A percentile compares a stretch with the other conserved stretches of the same genome.
Conservation (phyloP, 2,329 filamentous ascomycete genomes). For the Rhynchosporium secalis region DNA sequence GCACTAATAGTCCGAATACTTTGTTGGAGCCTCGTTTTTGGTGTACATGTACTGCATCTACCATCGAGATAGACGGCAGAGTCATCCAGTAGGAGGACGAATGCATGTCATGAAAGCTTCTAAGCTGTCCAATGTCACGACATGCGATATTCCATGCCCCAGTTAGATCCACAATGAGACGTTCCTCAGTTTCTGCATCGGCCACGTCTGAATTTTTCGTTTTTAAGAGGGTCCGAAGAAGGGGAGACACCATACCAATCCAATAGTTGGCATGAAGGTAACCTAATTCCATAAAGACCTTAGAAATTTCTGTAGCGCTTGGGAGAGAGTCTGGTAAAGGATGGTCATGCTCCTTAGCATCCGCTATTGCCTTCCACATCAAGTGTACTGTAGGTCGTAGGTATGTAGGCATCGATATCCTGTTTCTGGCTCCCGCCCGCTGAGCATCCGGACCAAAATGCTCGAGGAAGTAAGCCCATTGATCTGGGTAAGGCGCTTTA, state of each 20-base stretch:
- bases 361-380: constrained; percentile 30
- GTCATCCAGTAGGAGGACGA: constrained; percentile 34
- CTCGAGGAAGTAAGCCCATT: constrained; percentile 39
- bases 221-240: constrained; percentile 31
- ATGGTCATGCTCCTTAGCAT: constrained; percentile 29
- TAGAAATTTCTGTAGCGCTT: constrained; percentile 34
- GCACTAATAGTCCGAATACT: constrained; percentile 30
- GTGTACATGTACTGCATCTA: constrained; percentile 20
- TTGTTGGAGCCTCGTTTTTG: constrained; percentile 21
- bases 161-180: constrained; percentile 34
- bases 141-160: constrained; percentile 39
- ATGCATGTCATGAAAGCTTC: constrained; percentile 17
- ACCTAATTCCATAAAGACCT: constrained; percentile 31
- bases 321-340: constrained; percentile 32
- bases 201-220: constrained; percentile 3
- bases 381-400: constrained; percentile 16
- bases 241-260: constrained; percentile 31
- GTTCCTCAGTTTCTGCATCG: constrained; percentile 19
- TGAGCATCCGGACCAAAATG: constrained; percentile 36
- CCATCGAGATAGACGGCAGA: constrained; percentile 23
- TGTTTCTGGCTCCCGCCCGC: neutral
- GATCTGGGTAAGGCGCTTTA: constrained; percentile 26
- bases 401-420: constrained; percentile 19
- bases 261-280: constrained; percentile 33
- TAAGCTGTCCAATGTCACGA: constrained; percentile 19